phyloP scores from a whole-genome alignment of 495 filamentous ascomycete genomes.

The Podospora didyma region DNA sequence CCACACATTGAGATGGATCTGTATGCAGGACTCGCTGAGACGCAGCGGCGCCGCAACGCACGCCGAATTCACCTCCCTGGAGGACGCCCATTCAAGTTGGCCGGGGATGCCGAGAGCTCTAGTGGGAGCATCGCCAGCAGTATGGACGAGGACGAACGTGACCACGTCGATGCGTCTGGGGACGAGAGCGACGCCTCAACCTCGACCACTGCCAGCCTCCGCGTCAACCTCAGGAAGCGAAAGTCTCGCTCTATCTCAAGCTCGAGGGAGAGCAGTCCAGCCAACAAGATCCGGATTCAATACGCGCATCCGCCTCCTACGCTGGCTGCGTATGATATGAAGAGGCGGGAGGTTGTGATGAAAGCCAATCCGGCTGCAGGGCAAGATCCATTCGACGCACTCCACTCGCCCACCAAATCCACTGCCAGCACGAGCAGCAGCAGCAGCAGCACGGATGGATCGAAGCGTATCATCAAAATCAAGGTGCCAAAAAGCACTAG shows the following conservation, averaged over 20 bases:
- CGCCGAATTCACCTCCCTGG: conserved; percentile 13
- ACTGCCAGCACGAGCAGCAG: conserved; percentile 6
- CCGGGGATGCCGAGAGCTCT: background rate
- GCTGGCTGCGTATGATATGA: conserved; percentile 12
- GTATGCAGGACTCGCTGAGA: conserved; percentile 16
- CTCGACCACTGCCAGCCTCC: conserved; percentile 20
- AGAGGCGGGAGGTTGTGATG: conserved; percentile 8
- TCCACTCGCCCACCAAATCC: background rate
- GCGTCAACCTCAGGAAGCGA: conserved; percentile 20
- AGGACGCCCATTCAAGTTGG: conserved; percentile 5
- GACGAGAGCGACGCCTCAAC: conserved; percentile 21
- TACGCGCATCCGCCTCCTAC: conserved; percentile 8
- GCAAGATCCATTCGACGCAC: conserved; percentile 3
- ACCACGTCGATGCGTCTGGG: background rate
- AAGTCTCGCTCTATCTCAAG: conserved; percentile 8
- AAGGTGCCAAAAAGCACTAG: conserved; percentile 4
- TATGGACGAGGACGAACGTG: background rate
- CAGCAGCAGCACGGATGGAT: conserved; percentile 11
- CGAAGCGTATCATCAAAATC: conserved; percentile 20
- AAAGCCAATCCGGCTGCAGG: conserved; percentile 11
- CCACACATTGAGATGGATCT: conserved; percentile 25
- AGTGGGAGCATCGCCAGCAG: background rate
- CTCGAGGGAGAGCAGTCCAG: background rate
- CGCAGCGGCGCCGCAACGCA: conserved; percentile 12
- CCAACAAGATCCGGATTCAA: conserved; percentile 21